Conservation (phyloP, 1,284 basidiomycete species). For the Papiliotrema flavescens region DNA sequence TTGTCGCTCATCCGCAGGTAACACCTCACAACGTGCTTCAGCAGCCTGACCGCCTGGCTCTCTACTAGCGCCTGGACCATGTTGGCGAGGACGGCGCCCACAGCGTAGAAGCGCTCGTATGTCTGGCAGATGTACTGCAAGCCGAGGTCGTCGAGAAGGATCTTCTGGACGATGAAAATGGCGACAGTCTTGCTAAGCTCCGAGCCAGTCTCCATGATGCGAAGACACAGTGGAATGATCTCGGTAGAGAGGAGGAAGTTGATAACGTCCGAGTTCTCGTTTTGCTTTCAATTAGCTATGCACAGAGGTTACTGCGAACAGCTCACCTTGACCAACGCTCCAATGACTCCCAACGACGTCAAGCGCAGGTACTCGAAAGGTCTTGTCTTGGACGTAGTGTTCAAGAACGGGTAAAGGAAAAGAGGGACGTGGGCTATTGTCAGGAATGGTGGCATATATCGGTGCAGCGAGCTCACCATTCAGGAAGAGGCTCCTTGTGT, state of each 20-base stretch:
- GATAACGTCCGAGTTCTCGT: conserved; percentile 98
- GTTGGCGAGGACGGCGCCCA: conserved; percentile 95
- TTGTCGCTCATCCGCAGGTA: conserved; percentile 97
- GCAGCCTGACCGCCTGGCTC: conserved; percentile 89
- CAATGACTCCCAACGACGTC: conserved; percentile 96
- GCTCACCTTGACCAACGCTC: conserved; percentile 83
- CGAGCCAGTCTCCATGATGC: conserved; percentile 99
- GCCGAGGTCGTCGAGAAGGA: conserved; percentile 95
- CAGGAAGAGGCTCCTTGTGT: conserved; percentile 87
- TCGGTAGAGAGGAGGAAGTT: conserved; percentile 99
- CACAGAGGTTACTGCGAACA: conserved; percentile 9
- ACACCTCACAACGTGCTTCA: conserved; percentile 98
- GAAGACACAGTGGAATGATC: conserved; percentile 97
- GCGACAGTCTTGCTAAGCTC: conserved; percentile 99
- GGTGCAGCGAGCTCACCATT: conserved; percentile 59
- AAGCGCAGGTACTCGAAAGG: conserved; percentile 98
- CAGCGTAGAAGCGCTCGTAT: conserved; percentile 98
- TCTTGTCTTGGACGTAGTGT: conserved; percentile 97
- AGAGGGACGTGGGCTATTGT: conserved; percentile 88
- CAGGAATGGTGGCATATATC: too few species aligned
- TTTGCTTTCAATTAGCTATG: conserved; percentile 62
- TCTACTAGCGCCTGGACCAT: conserved; percentile 98
- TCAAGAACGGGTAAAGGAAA: conserved; percentile 98
- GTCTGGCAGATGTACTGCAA: conserved; percentile 99
- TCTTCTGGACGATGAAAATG: conserved; percentile 99